These are phyloP conservation scores for Hortaea sp. DNA, from an alignment of 2,329 filamentous ascomycete genomes.

Conservation along the genomic window DNA sequence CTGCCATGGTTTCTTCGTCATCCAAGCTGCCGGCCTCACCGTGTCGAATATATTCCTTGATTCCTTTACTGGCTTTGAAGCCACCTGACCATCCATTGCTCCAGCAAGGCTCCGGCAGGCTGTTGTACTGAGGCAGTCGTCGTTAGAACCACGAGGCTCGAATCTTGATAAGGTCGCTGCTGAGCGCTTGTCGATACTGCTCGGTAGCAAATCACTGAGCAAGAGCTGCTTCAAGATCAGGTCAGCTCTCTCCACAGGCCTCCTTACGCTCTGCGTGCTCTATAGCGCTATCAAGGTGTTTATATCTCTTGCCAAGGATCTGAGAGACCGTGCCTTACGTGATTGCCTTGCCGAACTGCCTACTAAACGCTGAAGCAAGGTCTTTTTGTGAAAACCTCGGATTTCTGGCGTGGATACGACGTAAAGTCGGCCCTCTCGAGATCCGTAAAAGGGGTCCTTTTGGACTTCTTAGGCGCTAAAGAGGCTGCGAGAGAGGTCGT, in stretches of 20 bases:
- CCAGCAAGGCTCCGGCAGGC: neutral
- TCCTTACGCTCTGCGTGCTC: neutral
- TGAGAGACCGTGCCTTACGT: neutral
- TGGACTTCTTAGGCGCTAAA: no score
- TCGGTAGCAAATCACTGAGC: neutral
- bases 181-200: neutral
- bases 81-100: neutral
- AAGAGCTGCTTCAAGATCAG: neutral
- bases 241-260: neutral
- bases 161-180: neutral
- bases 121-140: neutral
- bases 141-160: neutral
- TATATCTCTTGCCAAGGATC: neutral
- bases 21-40: neutral
- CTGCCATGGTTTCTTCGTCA: neutral
- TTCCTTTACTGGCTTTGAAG: neutral
- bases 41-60: neutral
- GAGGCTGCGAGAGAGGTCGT: no score
- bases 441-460: no score
- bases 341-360: neutral
- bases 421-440: no score
- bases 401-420: no score
- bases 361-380: neutral
- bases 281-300: neutral
- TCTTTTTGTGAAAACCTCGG: no score